Evolutionary conservation across 2,329 filamentous ascomycete species (phyloP).

Genomic region (Nigrograna mackinnonii): DNA sequence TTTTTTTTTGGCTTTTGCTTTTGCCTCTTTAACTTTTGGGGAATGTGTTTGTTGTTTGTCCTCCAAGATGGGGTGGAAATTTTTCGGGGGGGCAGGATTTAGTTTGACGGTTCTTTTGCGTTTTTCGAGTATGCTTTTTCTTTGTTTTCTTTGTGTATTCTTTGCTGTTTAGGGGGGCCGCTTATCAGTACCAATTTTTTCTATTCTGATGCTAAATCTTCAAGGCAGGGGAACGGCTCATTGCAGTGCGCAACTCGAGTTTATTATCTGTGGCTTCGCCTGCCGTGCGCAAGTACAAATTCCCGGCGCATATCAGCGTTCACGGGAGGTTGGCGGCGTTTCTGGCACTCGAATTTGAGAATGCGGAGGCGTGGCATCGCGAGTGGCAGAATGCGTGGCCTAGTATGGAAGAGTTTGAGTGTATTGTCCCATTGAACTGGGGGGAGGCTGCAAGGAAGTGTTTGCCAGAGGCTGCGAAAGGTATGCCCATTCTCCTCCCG

Average conservation of each 20-base stretch:
- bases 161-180: too few species aligned
- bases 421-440: slow-evolving; percentile 63
- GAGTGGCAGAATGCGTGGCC: slow-evolving; percentile 73
- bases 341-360: slow-evolving; percentile 54
- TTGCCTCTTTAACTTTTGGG: too few species aligned
- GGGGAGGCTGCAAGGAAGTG: slow-evolving; percentile 42
- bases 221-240: slow-evolving; percentile 63
- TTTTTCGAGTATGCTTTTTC: too few species aligned
- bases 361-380: slow-evolving; percentile 49
- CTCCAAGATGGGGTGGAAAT: too few species aligned
- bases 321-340: slow-evolving; percentile 76
- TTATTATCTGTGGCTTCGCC: slow-evolving; percentile 67
- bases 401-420: slow-evolving; percentile 60
- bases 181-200: not conserved
- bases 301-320: slow-evolving; percentile 61
- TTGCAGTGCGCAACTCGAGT: slow-evolving; percentile 65
- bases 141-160: too few species aligned
- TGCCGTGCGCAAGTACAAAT: slow-evolving; percentile 51
- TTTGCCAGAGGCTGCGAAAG: slow-evolving; percentile 41
- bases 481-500: slow-evolving; percentile 10
- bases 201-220: slow-evolving; percentile 25
- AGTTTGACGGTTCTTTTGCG: too few species aligned
- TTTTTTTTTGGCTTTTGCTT: too few species aligned
- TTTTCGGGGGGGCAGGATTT: too few species aligned
- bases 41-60: too few species aligned